A percentile compares a stretch with the other conserved stretches of the same genome.
These are phyloP conservation scores for Aspergillus sp. DNA, from an alignment of 2,329 filamentous ascomycete species.

Conservation along the genomic window DNA sequence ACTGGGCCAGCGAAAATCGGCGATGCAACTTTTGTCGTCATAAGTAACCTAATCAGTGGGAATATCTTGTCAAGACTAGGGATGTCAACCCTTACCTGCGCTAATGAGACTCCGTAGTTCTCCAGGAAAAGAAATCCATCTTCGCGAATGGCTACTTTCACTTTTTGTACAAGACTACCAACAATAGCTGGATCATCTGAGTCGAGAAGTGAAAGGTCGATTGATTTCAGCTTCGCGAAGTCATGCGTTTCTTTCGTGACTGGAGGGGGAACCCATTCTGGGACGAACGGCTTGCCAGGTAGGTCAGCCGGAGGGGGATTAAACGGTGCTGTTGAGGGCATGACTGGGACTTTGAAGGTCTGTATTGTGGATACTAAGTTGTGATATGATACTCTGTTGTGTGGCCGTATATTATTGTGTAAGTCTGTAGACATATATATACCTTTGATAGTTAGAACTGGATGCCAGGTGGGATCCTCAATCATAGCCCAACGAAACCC, in stretches of 20 bases:
- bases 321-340: slow-evolving; percentile 37
- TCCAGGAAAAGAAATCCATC: slow-evolving; percentile 49
- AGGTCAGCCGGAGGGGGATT: slow-evolving; percentile 39
- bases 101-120: slow-evolving; percentile 51
- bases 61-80: too few relatives aligned
- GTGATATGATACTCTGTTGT: too few relatives aligned
- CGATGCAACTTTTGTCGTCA: slow-evolving; percentile 51
- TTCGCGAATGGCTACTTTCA: slow-evolving; percentile 43
- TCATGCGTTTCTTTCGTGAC: slow-evolving; percentile 45
- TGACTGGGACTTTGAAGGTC: too few relatives aligned
- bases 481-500: too few relatives aligned
- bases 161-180: slow-evolving; percentile 42
- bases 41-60: too few relatives aligned
- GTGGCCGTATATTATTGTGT: too few relatives aligned
- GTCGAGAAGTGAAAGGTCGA: slow-evolving; percentile 45
- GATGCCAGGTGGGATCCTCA: too few relatives aligned
- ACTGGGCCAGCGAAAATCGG: slow-evolving; percentile 51
- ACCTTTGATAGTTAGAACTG: too few relatives aligned
- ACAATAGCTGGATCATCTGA: slow-evolving; percentile 44
- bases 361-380: too few relatives aligned
- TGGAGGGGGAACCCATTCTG: slow-evolving; percentile 45
- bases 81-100: slow-evolving; percentile 28
- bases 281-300: slow-evolving; percentile 42
- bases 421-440: too few relatives aligned
- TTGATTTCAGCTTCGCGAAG: slow-evolving; percentile 43